A percentile compares a stretch with the other conserved stretches of the same genome.
Evolutionary conservation across 2,329 filamentous ascomycete genomes (phyloP).

Genomic region (Fusarium anthophilum): DNA sequence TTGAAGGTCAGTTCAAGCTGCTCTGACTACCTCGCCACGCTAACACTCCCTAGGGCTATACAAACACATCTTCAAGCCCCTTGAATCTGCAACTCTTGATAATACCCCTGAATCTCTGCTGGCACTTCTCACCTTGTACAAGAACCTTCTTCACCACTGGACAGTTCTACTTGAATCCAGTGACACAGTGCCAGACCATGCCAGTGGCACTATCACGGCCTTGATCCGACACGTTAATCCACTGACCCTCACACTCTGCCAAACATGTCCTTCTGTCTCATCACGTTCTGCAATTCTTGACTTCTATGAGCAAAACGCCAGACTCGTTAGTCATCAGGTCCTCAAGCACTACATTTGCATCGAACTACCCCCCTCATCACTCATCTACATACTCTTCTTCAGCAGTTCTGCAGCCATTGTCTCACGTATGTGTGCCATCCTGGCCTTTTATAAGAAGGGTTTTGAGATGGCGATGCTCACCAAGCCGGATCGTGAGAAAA

Average conservation of each 20-base stretch:
- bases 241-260: conserved; percentile 68
- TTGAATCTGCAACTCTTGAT: conserved; percentile 63
- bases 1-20: conserved; percentile 58
- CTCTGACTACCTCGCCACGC: not conserved
- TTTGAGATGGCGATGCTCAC: conserved; percentile 72
- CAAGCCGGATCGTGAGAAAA: conserved; percentile 44
- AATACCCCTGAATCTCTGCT: conserved; percentile 62
- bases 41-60: conserved; percentile 58
- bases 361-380: conserved; percentile 71
- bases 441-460: conserved; percentile 77
- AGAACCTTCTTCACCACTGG: conserved; percentile 71
- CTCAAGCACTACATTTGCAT: conserved; percentile 69
- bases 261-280: conserved; percentile 56
- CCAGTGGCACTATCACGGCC: conserved; percentile 51
- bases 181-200: conserved; percentile 48
- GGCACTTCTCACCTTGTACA: conserved; percentile 73
- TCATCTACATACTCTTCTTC: conserved; percentile 79
- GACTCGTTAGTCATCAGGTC: conserved; percentile 61
- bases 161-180: conserved; percentile 55
- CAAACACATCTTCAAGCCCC: conserved; percentile 56
- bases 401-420: conserved; percentile 68
- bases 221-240: conserved; percentile 61
- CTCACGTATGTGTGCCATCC: conserved; percentile 74
- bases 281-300: conserved; percentile 69
- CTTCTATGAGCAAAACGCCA: conserved; percentile 73